phyloP scores from a whole-genome alignment of 208 protist genomes.

The Kentomonas sorsogonicus region DNA sequence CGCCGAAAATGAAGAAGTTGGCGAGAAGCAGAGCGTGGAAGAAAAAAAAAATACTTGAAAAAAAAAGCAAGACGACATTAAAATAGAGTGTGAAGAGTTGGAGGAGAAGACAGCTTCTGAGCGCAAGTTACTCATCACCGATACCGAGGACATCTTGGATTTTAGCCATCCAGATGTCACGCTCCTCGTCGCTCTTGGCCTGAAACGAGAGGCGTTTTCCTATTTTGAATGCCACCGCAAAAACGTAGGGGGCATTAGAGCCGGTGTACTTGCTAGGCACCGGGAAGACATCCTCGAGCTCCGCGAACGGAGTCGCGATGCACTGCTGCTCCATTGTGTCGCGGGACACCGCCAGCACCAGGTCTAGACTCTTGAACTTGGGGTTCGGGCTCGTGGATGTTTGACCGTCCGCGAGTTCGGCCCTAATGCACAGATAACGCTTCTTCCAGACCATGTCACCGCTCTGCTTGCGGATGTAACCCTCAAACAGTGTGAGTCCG shows the following conservation, averaged over 20 bases:
- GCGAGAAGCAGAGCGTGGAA: constrained; percentile 3
- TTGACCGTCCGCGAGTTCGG: constrained; percentile 52
- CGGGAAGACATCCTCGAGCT: constrained; percentile 72
- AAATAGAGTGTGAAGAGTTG: constrained; percentile 14
- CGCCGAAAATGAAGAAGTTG: not conserved
- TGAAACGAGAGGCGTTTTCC: constrained; percentile 72
- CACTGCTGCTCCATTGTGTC: constrained; percentile 77
- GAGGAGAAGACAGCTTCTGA: not conserved
- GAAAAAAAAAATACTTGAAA: constrained; percentile 8
- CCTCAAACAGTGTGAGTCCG: constrained; percentile 54
- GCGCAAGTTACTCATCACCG: constrained; percentile 47
- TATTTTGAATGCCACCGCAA: constrained; percentile 73
- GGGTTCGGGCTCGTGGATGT: constrained; percentile 37
- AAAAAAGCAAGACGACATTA: constrained; percentile 16
- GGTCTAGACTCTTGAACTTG: constrained; percentile 60
- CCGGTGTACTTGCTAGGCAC: constrained; percentile 75
- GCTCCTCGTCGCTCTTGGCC: constrained; percentile 49
- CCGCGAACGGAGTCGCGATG: constrained; percentile 65
- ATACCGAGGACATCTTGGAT: constrained; percentile 79
- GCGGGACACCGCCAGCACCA: constrained; percentile 68
- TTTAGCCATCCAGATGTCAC: constrained; percentile 74
- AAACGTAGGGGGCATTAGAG: constrained; percentile 60
- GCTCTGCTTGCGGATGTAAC: constrained; percentile 65
- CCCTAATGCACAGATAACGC: constrained; percentile 72
- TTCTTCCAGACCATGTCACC: constrained; percentile 71